Conservation (phyloP, 1,284 basidiomycete genomes). For the Heliocybe sulcata region DNA sequence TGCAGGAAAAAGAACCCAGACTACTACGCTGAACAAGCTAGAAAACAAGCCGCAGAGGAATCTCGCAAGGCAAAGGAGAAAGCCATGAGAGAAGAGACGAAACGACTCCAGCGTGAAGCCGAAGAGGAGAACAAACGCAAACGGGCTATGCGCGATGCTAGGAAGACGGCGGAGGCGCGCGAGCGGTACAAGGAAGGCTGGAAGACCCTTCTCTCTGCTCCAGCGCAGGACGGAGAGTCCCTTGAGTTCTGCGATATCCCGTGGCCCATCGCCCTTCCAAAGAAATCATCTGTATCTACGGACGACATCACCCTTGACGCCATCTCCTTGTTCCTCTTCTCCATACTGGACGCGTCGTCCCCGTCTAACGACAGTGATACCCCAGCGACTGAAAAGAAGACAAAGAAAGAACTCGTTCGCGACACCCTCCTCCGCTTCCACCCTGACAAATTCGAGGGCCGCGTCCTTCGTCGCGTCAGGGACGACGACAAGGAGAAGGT, state of each 20-base stretch:
- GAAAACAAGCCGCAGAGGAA: constrained; percentile 40
- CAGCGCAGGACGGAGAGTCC: constrained; percentile 8
- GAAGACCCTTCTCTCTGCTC: constrained; percentile 37
- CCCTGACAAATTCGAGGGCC: constrained; percentile 80
- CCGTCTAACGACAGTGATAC: background rate
- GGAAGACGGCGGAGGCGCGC: constrained; percentile 35
- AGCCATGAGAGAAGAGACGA: background rate
- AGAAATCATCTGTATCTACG: constrained; percentile 16
- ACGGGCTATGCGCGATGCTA: constrained; percentile 42
- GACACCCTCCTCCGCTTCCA: constrained; percentile 77
- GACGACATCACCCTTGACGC: constrained; percentile 53
- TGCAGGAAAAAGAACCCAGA: constrained; percentile 58
- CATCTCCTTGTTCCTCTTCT: constrained; percentile 57
- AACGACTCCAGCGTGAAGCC: constrained; percentile 27
- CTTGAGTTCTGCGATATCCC: constrained; percentile 63
- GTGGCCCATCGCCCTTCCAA: constrained; percentile 59
- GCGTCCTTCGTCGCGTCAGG: constrained; percentile 52
- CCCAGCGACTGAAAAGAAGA: constrained; percentile 18
- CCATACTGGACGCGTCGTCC: constrained; percentile 7
- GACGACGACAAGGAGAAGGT: constrained; percentile 64
- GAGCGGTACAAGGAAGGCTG: constrained; percentile 53
- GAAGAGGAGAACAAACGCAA: constrained; percentile 52
- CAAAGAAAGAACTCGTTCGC: constrained; percentile 52
- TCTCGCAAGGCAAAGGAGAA: constrained; percentile 32
- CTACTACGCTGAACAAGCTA: constrained; percentile 56